Percentiles rank a stretch among this genome's conserved stretches.
phyloP scores from a whole-genome alignment of 306 rosid genomes.

The Lathyrus aphaca region DNA sequence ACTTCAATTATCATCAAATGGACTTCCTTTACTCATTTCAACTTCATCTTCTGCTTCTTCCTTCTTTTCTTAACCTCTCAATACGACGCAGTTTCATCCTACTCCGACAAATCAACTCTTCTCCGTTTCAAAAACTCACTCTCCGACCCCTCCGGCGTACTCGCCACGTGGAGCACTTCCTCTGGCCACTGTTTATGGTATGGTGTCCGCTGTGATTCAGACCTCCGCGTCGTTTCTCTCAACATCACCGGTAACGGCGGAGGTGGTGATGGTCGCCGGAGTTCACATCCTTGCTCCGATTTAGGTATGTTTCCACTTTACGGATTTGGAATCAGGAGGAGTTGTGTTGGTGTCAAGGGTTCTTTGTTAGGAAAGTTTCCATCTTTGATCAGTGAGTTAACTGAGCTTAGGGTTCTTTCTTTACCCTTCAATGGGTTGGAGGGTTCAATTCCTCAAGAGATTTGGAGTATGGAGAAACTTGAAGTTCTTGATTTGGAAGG shows the following conservation, averaged over 20 bases:
- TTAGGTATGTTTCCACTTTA: conserved; percentile 65
- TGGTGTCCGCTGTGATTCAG: conserved; percentile 70
- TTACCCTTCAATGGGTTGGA: conserved; percentile 70
- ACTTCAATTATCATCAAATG: conserved; percentile 23
- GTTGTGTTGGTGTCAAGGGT: conserved; percentile 51
- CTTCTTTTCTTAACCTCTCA: conserved; percentile 9
- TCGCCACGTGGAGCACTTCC: conserved; percentile 55
- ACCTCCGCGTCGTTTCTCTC: conserved; percentile 64
- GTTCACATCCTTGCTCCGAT: conserved; percentile 48
- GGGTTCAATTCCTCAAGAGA: conserved; percentile 62
- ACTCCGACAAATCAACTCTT: conserved; percentile 71
- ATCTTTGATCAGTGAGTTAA: conserved; percentile 56
- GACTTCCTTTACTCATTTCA: conserved; percentile 40
- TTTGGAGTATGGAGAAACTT: conserved; percentile 69
- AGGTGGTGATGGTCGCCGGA: conserved; percentile 40
- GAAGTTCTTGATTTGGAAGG: conserved; percentile 94
- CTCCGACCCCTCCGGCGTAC: conserved; percentile 67
- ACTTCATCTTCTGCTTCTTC: conserved; percentile 22
- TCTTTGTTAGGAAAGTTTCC: conserved; percentile 62
- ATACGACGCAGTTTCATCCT: conserved; percentile 36
- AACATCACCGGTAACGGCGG: conserved; percentile 73
- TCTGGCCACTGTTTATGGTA: conserved; percentile 57
- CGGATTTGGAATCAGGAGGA: conserved; percentile 70
- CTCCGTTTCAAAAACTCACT: conserved; percentile 65
- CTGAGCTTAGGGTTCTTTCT: conserved; percentile 71